Evolutionary conservation across 2,329 filamentous ascomycete species (phyloP).

Genomic region (Fusarium pseudocircinatum): DNA sequence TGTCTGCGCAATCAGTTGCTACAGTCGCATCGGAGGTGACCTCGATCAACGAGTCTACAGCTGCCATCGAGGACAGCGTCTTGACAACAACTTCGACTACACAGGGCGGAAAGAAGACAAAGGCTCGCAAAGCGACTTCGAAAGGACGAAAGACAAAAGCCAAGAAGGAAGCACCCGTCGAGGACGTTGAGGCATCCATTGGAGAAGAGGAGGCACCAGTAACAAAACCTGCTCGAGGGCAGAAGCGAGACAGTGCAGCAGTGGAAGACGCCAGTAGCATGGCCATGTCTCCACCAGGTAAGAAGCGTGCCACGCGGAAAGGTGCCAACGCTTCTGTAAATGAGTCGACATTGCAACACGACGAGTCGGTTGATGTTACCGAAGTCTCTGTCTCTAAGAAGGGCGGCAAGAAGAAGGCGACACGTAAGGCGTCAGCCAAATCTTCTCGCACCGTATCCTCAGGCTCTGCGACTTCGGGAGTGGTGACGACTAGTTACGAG

Average conservation of each 20-base stretch:
- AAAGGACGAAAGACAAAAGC: constrained; percentile 47
- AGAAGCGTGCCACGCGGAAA: constrained; percentile 66
- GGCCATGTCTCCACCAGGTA: constrained; percentile 59
- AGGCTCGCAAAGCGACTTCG: constrained; percentile 62
- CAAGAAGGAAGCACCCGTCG: constrained; percentile 64
- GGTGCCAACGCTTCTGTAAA: constrained; percentile 58
- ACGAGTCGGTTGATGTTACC: constrained; percentile 54
- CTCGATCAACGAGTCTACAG: constrained; percentile 58
- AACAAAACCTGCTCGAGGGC: constrained; percentile 59
- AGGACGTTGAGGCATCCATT: constrained; percentile 49
- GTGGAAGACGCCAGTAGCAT: constrained; percentile 59
- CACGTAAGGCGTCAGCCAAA: constrained; percentile 53
- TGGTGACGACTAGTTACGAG: constrained; percentile 58
- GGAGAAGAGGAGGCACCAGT: constrained; percentile 39
- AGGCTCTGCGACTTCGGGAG: constrained; percentile 61
- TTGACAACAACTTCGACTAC: constrained; percentile 68
- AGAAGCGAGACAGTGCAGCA: constrained; percentile 71
- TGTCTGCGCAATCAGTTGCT: constrained; percentile 67
- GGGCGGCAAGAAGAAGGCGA: constrained; percentile 51
- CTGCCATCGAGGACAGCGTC: constrained; percentile 66
- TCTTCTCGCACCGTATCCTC: constrained; percentile 54
- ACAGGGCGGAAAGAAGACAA: constrained; percentile 66
- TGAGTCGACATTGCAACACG: constrained; percentile 50
- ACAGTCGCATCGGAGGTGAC: constrained; percentile 61
- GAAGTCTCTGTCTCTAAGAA: constrained; percentile 49